phyloP scores from a whole-genome alignment of 371 early-diverging fungal species.

The Actinomortierella wolfii region DNA sequence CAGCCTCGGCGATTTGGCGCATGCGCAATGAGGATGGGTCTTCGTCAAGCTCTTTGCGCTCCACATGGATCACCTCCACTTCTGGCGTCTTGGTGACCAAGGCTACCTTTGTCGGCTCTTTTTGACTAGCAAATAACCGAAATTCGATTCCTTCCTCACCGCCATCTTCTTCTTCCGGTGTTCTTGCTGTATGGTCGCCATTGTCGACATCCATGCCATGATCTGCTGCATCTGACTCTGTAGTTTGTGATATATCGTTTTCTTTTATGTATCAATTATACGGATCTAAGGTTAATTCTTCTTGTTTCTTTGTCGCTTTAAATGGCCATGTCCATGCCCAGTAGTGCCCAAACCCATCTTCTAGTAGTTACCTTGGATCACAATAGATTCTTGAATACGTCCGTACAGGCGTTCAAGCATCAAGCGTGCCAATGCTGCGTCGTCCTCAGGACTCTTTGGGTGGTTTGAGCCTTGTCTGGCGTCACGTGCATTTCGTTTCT shows the following conservation, averaged over 20 bases:
- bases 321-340: too few relatives aligned
- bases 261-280: too few relatives aligned
- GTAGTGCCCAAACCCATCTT: too few relatives aligned
- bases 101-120: conserved; percentile 20
- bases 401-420: conserved; percentile 28
- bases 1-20: conserved; percentile 22
- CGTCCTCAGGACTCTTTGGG: conserved; percentile 1
- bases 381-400: conserved; percentile 24
- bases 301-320: too few relatives aligned
- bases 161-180: conserved; percentile 2
- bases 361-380: conserved; percentile 19
- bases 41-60: conserved; percentile 29
- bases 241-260: too few relatives aligned
- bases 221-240: neutral
- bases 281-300: too few relatives aligned
- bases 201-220: neutral
- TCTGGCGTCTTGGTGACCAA: conserved; percentile 8
- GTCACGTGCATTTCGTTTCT: too few relatives aligned
- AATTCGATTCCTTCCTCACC: conserved; percentile 22
- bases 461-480: too few relatives aligned
- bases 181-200: neutral
- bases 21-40: conserved; percentile 26
- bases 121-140: conserved; percentile 34
- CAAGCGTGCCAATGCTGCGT: conserved; percentile 13
- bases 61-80: conserved; percentile 10